These are phyloP conservation scores for Diutina neorugosa DNA, from an alignment of 1,139 yeast genomes.

Conservation along the genomic window DNA sequence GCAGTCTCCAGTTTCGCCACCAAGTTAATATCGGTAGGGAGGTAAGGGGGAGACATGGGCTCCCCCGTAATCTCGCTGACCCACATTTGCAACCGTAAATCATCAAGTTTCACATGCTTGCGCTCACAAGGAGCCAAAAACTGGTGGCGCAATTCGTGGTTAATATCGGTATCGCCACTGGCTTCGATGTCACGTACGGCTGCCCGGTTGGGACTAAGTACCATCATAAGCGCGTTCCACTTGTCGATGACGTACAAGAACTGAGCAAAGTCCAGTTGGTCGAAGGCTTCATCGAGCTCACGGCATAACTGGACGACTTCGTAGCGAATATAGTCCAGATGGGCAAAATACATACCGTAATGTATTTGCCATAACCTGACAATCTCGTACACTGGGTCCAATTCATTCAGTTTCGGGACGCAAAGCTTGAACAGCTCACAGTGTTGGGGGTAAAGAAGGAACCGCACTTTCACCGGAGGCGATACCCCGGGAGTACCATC, in stretches of 20 bases:
- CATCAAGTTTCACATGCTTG: not conserved
- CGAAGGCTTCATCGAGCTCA: constrained; percentile 19
- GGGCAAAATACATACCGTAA: constrained; percentile 29
- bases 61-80: not conserved
- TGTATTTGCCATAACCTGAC: constrained; percentile 39
- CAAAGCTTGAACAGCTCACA: constrained; percentile 29
- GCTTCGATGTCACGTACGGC: constrained; percentile 7
- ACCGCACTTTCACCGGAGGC: constrained; percentile 22
- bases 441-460: constrained; percentile 30
- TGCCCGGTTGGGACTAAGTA: constrained; percentile 19
- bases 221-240: constrained; percentile 30
- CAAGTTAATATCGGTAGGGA: not conserved
- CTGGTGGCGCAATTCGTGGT: not conserved
- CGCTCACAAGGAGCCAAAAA: not conserved
- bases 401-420: constrained; percentile 39
- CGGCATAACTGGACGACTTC: constrained; percentile 25
- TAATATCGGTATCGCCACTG: not conserved
- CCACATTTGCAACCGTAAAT: not conserved
- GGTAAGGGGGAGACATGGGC: not conserved
- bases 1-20: not conserved
- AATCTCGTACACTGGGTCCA: constrained; percentile 65
- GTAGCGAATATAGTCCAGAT: constrained; percentile 22
- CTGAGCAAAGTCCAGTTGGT: constrained; percentile 20
- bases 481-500: constrained; percentile 10
- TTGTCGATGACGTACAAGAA: constrained; percentile 28